Evolutionary conservation across 768 basidiomycete genomes (phyloP).

Genomic region (Podaxis rugospora): DNA sequence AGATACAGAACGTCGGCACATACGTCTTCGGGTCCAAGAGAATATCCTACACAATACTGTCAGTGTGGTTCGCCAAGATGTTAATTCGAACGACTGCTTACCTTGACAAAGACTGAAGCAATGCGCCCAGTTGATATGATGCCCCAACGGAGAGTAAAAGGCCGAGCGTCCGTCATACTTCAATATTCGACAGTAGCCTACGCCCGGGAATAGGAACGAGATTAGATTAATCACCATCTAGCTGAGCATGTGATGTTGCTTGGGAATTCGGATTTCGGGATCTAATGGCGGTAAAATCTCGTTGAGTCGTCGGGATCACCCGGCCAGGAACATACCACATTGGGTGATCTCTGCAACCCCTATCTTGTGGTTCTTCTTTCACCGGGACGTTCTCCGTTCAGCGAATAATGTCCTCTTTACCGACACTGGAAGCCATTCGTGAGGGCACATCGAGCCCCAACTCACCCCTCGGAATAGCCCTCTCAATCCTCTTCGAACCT

Average conservation of each 20-base stretch:
- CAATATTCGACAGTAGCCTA: neutral
- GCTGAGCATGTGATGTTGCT: neutral
- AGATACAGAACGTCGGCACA: neutral
- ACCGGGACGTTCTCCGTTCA: neutral
- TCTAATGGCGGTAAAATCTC: conserved; percentile 11
- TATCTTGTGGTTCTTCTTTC: neutral
- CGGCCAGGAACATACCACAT: neutral
- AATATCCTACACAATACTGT: conserved; percentile 50
- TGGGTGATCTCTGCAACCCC: neutral
- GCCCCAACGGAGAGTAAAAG: conserved; percentile 68
- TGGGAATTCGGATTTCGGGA: neutral
- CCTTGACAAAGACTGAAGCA: conserved; percentile 63
- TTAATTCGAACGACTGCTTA: conserved; percentile 19
- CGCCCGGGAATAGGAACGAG: neutral
- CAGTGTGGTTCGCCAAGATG: neutral
- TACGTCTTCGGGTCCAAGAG: conserved; percentile 72
- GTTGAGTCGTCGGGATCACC: conserved; percentile 12
- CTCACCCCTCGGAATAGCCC: conserved; percentile 32
- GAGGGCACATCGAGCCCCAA: conserved; percentile 23
- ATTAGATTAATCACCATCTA: conserved; percentile 1
- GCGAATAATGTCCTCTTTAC: conserved; percentile 24
- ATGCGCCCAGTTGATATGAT: conserved; percentile 83
- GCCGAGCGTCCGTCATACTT: conserved; percentile 28
- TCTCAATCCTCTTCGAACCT: conserved; percentile 53
- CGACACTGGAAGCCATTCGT: conserved; percentile 29